Evolutionary conservation across 768 basidiomycete genomes (phyloP).

Genomic region (Gyrodon lividus): DNA sequence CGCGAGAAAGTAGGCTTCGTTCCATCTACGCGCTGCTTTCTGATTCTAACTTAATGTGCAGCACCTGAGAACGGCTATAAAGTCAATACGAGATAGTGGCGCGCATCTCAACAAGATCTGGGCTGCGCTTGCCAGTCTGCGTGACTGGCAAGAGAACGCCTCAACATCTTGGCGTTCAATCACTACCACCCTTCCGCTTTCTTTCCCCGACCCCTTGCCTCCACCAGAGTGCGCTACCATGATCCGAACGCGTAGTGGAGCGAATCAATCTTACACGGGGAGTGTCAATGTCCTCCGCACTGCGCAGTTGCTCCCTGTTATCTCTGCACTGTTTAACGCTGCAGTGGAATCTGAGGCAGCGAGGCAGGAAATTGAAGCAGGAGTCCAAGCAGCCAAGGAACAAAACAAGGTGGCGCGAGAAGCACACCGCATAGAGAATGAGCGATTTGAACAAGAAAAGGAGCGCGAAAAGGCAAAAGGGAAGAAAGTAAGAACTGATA

Average conservation of each 20-base stretch:
- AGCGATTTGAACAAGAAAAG: slow-evolving; percentile 30
- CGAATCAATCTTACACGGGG: slow-evolving; percentile 25
- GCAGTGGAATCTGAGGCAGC: slow-evolving; percentile 46
- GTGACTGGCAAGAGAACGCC: slow-evolving; percentile 32
- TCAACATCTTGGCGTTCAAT: slow-evolving; percentile 13
- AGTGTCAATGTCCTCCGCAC: slow-evolving; percentile 40
- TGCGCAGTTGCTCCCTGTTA: slow-evolving; percentile 66
- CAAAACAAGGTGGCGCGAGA: slow-evolving; percentile 50
- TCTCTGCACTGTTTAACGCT: slow-evolving; percentile 56
- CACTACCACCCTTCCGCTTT: slow-evolving; percentile 21
- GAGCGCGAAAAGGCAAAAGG: slow-evolving; percentile 57
- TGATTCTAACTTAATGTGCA: slow-evolving; percentile 3
- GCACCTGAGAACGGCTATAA: slow-evolving; percentile 38
- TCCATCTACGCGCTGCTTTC: neutral
- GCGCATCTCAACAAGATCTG: slow-evolving; percentile 64
- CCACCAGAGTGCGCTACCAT: slow-evolving; percentile 42
- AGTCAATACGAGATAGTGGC: slow-evolving; percentile 52
- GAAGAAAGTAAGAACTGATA: slow-evolving; percentile 15
- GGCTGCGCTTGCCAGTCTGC: slow-evolving; percentile 50
- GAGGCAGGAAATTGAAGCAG: slow-evolving; percentile 61
- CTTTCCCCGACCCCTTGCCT: slow-evolving; percentile 61
- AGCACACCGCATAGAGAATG: slow-evolving; percentile 35
- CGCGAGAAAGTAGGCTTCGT: slow-evolving; percentile 30
- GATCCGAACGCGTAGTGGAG: slow-evolving; percentile 48
- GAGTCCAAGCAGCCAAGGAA: slow-evolving; percentile 55